Base-by-base conservation (phyloP, 2,329 filamentous ascomycete genomes). In the Parastagonospora avenae region DNA sequence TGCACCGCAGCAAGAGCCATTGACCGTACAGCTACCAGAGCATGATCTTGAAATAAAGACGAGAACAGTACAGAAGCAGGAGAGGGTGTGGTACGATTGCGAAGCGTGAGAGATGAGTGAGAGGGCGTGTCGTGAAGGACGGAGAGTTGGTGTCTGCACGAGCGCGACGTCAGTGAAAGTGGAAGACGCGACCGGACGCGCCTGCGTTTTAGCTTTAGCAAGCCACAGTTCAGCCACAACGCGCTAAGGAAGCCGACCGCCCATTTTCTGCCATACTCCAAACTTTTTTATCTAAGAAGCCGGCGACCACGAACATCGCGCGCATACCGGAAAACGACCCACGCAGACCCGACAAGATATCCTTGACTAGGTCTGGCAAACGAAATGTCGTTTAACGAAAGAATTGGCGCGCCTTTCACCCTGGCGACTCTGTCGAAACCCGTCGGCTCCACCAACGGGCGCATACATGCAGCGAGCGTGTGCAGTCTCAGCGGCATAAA, bases 401-500 rank as follows among this genome's bases (percentile, higher is more conserved):
- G 70, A 54, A 72, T 75, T 54, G 72, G 71, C 47, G 59, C 69
- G 14, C 71, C 72, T 1, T 73, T 77, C 46, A 75, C 73, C 11
- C 63, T 81, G 52, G 75, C 76, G 10, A 70, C 75, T 15, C 66
- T 81, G 43, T 72, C 78, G 19, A 73, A 71, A 52, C 77, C 78
- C 2, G 67, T 79, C 24, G 68, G 75, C 50, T 59, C 67, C 2
- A 63, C 66, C 29, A 63, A 73, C 48, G 78, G 77, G 38, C 73
- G 66, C 40, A 72, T 72, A 4, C 71, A 74, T 44, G 75, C 75
- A 16, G 68, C 76, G 32, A 64, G 73, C n/a, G 82, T 86, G 38
- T 79, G 78, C 69, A 80, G 81, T 59, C 69, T 85, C 47, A 76
- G 76, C 50, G 79, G 80, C 45, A 77, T 79, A 36, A 82, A 79